Evolutionary conservation across 1,284 basidiomycete species (phyloP).

Genomic region (Cryptococcus sp.): DNA sequence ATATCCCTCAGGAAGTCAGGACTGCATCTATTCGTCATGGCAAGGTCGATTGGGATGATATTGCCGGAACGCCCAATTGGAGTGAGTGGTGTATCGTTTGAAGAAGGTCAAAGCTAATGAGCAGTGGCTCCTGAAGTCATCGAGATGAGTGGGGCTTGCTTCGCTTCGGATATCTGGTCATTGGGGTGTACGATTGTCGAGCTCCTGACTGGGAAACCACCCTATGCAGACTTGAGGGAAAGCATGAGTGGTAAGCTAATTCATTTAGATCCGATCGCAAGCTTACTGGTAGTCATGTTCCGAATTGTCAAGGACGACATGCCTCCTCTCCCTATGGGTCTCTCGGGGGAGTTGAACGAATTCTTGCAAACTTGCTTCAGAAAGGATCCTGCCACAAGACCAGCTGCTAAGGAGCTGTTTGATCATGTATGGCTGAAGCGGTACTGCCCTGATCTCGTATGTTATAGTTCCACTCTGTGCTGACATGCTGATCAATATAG

Average conservation of each 20-base stretch:
- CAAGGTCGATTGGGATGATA: slow-evolving; percentile 31
- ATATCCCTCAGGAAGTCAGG: slow-evolving; percentile 64
- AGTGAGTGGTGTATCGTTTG: slow-evolving; percentile 50
- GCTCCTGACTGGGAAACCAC: slow-evolving; percentile 83
- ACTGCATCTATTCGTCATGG: slow-evolving; percentile 31
- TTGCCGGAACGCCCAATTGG: slow-evolving; percentile 95
- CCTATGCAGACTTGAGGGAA: slow-evolving; percentile 79
- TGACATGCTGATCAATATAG: slow-evolving; percentile 48
- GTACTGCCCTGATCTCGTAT: slow-evolving; percentile 69
- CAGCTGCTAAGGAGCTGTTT: slow-evolving; percentile 74
- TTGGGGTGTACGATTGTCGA: slow-evolving; percentile 91
- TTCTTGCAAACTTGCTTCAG: slow-evolving; percentile 81
- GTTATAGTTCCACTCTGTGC: slow-evolving; percentile 44
- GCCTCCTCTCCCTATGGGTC: slow-evolving; percentile 76
- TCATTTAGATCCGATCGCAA: slow-evolving; percentile 3
- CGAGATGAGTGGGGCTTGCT: slow-evolving; percentile 59
- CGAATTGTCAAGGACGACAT: slow-evolving; percentile 87
- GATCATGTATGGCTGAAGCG: slow-evolving; percentile 85
- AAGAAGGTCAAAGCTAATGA: neutral
- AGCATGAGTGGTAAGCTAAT: slow-evolving; percentile 68
- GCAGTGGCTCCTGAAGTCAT: slow-evolving; percentile 88
- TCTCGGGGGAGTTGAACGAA: slow-evolving; percentile 66
- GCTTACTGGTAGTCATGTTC: slow-evolving; percentile 68
- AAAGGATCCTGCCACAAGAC: slow-evolving; percentile 75
- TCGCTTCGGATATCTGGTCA: slow-evolving; percentile 67